Percentiles rank a stretch among this genome's conserved stretches.
Evolutionary conservation across 768 basidiomycete species (phyloP).

Genomic region (Pulveroboletus frians): DNA sequence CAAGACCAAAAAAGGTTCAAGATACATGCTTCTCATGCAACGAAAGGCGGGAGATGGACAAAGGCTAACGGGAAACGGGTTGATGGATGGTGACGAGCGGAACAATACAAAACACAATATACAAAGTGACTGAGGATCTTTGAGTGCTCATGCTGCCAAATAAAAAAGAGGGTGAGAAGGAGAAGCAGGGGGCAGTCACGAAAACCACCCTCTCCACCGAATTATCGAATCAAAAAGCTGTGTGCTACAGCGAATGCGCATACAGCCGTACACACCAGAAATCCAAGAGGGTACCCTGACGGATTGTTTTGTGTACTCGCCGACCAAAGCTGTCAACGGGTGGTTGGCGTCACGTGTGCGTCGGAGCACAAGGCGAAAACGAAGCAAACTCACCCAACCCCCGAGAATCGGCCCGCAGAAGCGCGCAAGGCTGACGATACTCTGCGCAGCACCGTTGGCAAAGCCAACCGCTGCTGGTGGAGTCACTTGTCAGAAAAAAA

Average conservation of each 20-base stretch:
- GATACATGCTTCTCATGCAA: neutral
- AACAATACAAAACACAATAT: neutral
- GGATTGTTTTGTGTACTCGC: slow-evolving; percentile 63
- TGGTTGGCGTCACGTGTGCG: slow-evolving; percentile 4
- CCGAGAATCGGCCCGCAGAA: slow-evolving; percentile 86
- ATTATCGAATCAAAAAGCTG: slow-evolving; percentile 72
- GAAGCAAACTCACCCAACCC: slow-evolving; percentile 54
- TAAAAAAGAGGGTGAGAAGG: neutral
- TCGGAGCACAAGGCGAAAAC: neutral
- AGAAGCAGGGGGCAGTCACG: neutral
- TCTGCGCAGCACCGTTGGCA: slow-evolving; percentile 95
- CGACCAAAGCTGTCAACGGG: slow-evolving; percentile 58
- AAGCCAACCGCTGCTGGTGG: slow-evolving; percentile 85
- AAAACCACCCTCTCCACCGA: slow-evolving; percentile 31
- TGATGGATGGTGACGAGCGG: no score
- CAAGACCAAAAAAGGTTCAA: neutral
- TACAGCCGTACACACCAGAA: slow-evolving; percentile 57
- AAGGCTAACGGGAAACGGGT: neutral
- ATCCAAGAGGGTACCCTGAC: slow-evolving; percentile 69
- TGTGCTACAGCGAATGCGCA: slow-evolving; percentile 62
- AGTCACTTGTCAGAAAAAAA: slow-evolving; percentile 55
- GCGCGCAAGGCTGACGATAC: slow-evolving; percentile 87
- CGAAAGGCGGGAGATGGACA: neutral
- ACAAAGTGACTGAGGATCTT: neutral
- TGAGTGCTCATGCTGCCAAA: neutral